Base-by-base conservation (phyloP, 1,284 basidiomycete species). In the Takashimella koratensis region DNA sequence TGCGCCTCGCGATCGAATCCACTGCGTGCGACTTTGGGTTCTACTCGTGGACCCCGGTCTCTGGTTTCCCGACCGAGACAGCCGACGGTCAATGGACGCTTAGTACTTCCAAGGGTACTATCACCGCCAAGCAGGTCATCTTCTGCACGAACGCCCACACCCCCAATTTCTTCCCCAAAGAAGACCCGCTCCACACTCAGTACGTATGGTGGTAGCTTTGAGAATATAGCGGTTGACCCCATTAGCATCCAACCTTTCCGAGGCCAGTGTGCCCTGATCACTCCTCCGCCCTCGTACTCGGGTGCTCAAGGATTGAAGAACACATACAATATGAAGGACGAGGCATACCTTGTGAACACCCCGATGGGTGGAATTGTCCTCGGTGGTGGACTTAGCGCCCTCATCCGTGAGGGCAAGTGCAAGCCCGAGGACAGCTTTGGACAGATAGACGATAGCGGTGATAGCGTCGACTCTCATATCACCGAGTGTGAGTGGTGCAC, bases 91-190 rank as follows among this genome's bases (percentile, higher is more conserved):
- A n/a, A n/a, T 60, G 57, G 61, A 44, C 27, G 3, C 52, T 63
- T 30, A 27, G 45, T 45, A 64, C 61, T 12, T 23, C 46, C 4
- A 52, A 55, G 45, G 67, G 67, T 0, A 20, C n/a, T 3, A 57
- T 69, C 25, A 27, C 8, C 1, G 62, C 67, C 2, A 19, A 21
- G 11, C 42, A 52, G 26, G 62, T 70, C 11, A 49, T 70, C 0
- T 43, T 70, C 41, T 65, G 63, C 51, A 62, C 63, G 5, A 68
- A 68, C 48, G 66, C 66, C 13, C 61, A 68, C 49, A 68, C 65
- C 12, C 41, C 21, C 8, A 58, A 65, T 43, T 56, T 67, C 41
- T 66, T 68, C 49, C 25, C 43, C 12, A 43, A 57, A 16, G 49
- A 43, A 20, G 49, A 53, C 25, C 42, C 27, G 5, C 23, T 56